phyloP scores from a whole-genome alignment of 1,284 basidiomycete species.

The Trichosporon sp. region DNA sequence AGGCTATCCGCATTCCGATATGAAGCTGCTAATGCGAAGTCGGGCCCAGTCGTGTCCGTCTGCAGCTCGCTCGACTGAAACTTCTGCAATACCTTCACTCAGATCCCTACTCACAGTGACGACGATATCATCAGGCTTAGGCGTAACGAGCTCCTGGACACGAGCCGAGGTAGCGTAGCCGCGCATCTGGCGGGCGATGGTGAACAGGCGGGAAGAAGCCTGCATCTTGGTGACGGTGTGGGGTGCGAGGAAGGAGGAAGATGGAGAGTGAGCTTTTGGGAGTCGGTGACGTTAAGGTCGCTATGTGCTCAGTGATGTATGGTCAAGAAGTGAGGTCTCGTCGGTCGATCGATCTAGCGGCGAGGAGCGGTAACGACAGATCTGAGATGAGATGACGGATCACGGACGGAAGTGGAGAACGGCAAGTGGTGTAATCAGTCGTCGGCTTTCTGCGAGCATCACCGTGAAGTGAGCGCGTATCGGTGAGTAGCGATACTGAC shows the following conservation, averaged over 20 bases:
- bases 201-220: background rate
- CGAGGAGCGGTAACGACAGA: background rate
- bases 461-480: too few relatives aligned
- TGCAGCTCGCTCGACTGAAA: too few relatives aligned
- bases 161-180: conserved; percentile 3
- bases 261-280: background rate
- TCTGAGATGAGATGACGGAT: background rate
- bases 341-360: background rate
- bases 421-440: background rate
- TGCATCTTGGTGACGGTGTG: background rate
- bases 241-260: background rate
- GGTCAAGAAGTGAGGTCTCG: background rate
- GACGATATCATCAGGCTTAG: conserved; percentile 72
- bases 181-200: background rate
- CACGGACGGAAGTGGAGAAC: background rate
- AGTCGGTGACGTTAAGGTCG: background rate
- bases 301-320: background rate
- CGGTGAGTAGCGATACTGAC: background rate
- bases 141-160: conserved; percentile 33
- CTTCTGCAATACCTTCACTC: too few relatives aligned
- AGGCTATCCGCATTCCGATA: too few relatives aligned
- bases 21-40: too few relatives aligned
- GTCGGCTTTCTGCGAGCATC: background rate
- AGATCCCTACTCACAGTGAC: conserved; percentile 64
- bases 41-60: too few relatives aligned